A percentile compares a stretch with the other conserved stretches of the same genome.
These are phyloP conservation scores for Albophoma yamanashiensis DNA, from an alignment of 2,329 filamentous ascomycete species.

Conservation along the genomic window DNA sequence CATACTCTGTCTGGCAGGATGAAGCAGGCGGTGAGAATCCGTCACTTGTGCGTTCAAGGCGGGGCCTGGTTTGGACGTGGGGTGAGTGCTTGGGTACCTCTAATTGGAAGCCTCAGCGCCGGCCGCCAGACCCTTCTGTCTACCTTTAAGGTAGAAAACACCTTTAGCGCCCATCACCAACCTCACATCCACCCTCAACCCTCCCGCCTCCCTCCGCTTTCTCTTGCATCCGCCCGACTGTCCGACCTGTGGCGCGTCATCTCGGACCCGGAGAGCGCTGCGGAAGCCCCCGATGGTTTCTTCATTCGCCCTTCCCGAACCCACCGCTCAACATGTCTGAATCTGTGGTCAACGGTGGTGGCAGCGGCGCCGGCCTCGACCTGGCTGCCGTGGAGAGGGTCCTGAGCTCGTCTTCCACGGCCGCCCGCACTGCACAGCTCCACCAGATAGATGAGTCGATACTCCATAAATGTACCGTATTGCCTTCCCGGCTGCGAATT, in stretches of 20 bases:
- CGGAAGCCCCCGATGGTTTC: slow-evolving; percentile 23
- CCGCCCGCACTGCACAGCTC: slow-evolving; percentile 41
- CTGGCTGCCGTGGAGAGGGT: slow-evolving; percentile 36
- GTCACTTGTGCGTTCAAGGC: neutral
- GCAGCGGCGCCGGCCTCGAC: slow-evolving; percentile 36
- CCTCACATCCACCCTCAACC: neutral
- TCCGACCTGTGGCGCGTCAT: neutral
- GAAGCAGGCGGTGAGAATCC: slow-evolving; percentile 1
- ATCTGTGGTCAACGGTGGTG: slow-evolving; percentile 23
- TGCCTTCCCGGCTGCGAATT: slow-evolving; percentile 2
- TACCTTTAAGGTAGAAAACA: neutral
- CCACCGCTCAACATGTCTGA: slow-evolving; percentile 23
- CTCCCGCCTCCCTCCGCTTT: neutral
- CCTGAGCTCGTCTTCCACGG: slow-evolving; percentile 53
- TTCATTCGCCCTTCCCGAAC: slow-evolving; percentile 10
- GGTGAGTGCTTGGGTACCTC: neutral
- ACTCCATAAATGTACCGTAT: slow-evolving; percentile 37
- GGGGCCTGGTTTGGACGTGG: slow-evolving; percentile 1
- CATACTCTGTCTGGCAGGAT: neutral
- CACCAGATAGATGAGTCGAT: slow-evolving; percentile 46
- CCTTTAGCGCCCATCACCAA: neutral
- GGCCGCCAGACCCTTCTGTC: neutral
- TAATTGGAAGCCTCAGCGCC: neutral
- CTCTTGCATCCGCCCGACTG: neutral
- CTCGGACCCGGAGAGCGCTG: neutral